Conservation (phyloP, 1,284 basidiomycete genomes). For the Ganoderma multipileum region DNA sequence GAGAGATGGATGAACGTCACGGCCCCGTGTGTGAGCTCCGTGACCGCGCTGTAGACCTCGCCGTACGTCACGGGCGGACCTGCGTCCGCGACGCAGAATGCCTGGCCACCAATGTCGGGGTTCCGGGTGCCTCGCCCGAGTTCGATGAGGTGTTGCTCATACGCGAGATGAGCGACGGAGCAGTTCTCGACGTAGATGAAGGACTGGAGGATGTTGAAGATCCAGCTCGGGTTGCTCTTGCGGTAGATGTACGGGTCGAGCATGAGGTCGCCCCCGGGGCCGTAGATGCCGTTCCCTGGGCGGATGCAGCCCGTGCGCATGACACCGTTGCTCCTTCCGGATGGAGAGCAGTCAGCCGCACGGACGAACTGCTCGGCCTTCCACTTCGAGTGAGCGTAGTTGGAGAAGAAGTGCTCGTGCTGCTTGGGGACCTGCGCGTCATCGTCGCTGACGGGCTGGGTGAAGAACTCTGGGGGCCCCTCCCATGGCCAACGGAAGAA, state of each 20-base stretch:
- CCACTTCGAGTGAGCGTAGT: slow-evolving; percentile 69
- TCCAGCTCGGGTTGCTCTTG: slow-evolving; percentile 68
- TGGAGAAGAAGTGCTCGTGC: slow-evolving; percentile 71
- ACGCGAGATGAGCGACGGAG: slow-evolving; percentile 70
- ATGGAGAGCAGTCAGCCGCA: slow-evolving; percentile 53
- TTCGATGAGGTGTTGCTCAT: slow-evolving; percentile 69
- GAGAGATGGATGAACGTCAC: slow-evolving; percentile 60
- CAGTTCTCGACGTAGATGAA: slow-evolving; percentile 79
- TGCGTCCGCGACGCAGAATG: slow-evolving; percentile 68
- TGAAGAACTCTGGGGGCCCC: slow-evolving; percentile 55
- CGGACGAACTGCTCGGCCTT: slow-evolving; percentile 62
- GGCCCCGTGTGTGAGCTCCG: slow-evolving; percentile 42
- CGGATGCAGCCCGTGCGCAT: slow-evolving; percentile 74
- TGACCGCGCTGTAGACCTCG: slow-evolving; percentile 58
- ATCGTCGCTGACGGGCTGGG: slow-evolving; percentile 66
- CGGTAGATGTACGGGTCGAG: slow-evolving; percentile 67
- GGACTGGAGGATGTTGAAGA: slow-evolving; percentile 60
- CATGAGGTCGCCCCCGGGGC: slow-evolving; percentile 74
- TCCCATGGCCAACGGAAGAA: slow-evolving; percentile 79
- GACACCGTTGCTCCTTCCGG: slow-evolving; percentile 38
- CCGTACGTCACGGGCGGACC: slow-evolving; percentile 66
- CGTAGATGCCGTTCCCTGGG: slow-evolving; percentile 78
- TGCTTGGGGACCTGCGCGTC: slow-evolving; percentile 51
- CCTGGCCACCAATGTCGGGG: slow-evolving; percentile 74
- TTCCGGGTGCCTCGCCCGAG: slow-evolving; percentile 48